Base-by-base conservation (phyloP, 2,329 filamentous ascomycete genomes). In the Onygena corvina region DNA sequence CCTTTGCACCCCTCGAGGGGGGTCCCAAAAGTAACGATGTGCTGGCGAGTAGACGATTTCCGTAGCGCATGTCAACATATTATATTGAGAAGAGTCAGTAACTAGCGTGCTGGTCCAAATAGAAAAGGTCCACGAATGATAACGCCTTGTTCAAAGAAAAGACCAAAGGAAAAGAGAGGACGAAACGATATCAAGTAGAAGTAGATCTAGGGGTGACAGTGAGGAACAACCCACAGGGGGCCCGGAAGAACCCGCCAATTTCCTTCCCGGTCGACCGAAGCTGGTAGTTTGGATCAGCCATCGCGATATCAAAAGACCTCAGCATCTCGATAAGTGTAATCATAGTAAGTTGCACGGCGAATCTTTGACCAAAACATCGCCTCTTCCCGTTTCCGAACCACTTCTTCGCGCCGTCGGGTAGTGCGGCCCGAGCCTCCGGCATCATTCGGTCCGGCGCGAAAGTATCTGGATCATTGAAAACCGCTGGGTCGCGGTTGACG, bases 391-490 rank as follows among this genome's bases (percentile, higher is more conserved):
- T 84, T 0, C 85, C 85, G 57, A 88, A 90, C 3, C 84, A 60
- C 53, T 84, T 84, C 77, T 78, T 84, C 21, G 74, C 73, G 48
- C 77, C 77, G 11, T 73, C 72, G 3, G 78, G 81, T 4, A 84
- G 71, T 21, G 73, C 74, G 51, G 79, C 76, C 59, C 85, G 87
- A 21, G 75, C 74, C 14, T 82, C 82, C 18, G 84, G 80, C 0
- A 83, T 64, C 80, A 87, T 85, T 8, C 83, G 74, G 60, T 87
- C 83, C 0, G 84, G 84, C 49, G 71, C 73, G 67, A 85, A 89
- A 6, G 76, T 73, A 1, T 76, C 62, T 0, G 81, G 80, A 49
- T 84, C 79, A 0, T 77, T 74, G 45, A 73, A 88, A 0, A 85
- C 76, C 0, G 64, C 68, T 0, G 79, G 79, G 57, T 87, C 83